Base-by-base conservation (phyloP, 2,329 filamentous ascomycete species). In the Beauveria sp. region DNA sequence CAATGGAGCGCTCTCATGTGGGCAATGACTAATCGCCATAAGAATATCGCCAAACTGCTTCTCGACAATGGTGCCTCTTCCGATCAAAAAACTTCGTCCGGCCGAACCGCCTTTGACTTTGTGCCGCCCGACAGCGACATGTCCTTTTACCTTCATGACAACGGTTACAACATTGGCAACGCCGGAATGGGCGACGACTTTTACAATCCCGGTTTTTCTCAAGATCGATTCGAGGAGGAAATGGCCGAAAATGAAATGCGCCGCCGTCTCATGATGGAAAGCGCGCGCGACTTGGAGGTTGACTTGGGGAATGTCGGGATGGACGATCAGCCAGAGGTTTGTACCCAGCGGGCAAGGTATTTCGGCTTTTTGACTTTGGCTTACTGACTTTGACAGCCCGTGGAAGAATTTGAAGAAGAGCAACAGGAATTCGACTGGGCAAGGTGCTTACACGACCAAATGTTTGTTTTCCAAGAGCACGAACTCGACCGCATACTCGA, bases 1-100 rank as follows among this genome's bases (percentile, higher is more conserved):
- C 89, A 96, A 70, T 99, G 94, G 94, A 97, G 91, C 69, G 90
- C 94, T 16, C 80, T 99, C 63, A 99, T 99, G 92, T 99, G 94
- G 94, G 93, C 94, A 55, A 97, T 97, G 91, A 99, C 94, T 61
- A 99, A 99, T 74, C 81, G 92, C 61, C 94, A 99, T 76, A 97
- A 97, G 76, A 87, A 87, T 53, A 99, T 99, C 66, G 92, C 93
- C 41, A 97, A 97, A 75, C 81, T 92, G 12, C 79, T 99, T 18
- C 83, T 99, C 40, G 93, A 99, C 72, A 90, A 94, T 69, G 92
- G 92, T 18, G 94, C 94, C 22, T 96, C 92, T n/a, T 89, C 92
- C 3, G 93, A 97, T 69, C 89, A 96, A 67, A 96, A 96, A 72
- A 97, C 94, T 1, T 94, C 91, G 0, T 92, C 91, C 12, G 94